Conservation (phyloP, 805 yeast genomes). For the Myxozyma udenii region DNA sequence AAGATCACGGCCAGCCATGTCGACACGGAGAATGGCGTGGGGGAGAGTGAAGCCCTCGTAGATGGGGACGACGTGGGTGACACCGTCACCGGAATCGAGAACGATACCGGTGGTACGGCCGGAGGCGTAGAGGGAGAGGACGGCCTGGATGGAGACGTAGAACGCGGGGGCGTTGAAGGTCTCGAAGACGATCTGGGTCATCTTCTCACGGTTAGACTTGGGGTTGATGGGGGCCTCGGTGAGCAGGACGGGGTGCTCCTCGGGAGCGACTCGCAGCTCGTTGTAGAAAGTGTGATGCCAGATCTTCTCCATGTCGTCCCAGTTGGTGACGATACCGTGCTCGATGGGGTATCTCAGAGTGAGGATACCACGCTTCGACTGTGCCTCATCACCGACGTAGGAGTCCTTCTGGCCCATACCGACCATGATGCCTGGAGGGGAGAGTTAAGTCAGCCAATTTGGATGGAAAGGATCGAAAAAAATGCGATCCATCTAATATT, state of each 20-base stretch:
- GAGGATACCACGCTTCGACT: slow-evolving; percentile 99
- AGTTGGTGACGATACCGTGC: slow-evolving; percentile 99
- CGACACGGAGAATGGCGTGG: slow-evolving; percentile 97
- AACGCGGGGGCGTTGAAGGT: slow-evolving; percentile 99
- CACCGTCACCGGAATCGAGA: slow-evolving; percentile 99
- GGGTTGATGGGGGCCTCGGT: slow-evolving; percentile 99
- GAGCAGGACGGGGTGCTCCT: slow-evolving; percentile 98
- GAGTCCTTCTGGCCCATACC: slow-evolving; percentile 99
- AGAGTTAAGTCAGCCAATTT: not conserved
- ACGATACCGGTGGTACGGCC: slow-evolving; percentile 99
- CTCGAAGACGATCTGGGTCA: slow-evolving; percentile 99
- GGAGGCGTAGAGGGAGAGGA: slow-evolving; percentile 93
- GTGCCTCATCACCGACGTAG: slow-evolving; percentile 99
- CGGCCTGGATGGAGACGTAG: slow-evolving; percentile 98
- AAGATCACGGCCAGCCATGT: slow-evolving; percentile 99
- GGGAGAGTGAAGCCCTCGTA: slow-evolving; percentile 99
- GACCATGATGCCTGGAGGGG: slow-evolving; percentile 44
- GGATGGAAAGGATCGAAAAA: not conserved
- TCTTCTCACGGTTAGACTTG: slow-evolving; percentile 98
- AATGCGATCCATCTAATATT: not conserved
- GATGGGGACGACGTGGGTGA: slow-evolving; percentile 99
- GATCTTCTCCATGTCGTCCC: slow-evolving; percentile 99
- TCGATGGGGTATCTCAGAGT: slow-evolving; percentile 98
- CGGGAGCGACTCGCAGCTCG: slow-evolving; percentile 99
- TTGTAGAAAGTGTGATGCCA: slow-evolving; percentile 99